A percentile compares a stretch with the other conserved stretches of the same genome.
These are phyloP conservation scores for Ceratobasidium sp. DNA, from an alignment of 1,284 basidiomycete species.

Conservation along the genomic window DNA sequence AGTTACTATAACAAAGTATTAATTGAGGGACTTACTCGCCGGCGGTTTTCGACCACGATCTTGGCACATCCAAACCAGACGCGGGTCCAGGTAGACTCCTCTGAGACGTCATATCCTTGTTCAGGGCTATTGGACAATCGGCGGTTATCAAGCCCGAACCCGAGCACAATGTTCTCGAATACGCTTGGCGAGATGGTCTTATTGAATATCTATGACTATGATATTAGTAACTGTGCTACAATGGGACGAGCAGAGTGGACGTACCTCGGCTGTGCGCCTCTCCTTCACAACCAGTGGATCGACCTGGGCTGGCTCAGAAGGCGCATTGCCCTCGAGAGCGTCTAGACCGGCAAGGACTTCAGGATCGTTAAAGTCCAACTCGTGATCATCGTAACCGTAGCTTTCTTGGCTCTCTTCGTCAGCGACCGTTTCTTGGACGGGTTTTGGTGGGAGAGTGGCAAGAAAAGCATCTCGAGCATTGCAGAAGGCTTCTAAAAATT, in stretches of 20 bases:
- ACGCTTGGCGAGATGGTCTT: slow-evolving; percentile 69
- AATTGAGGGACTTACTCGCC: slow-evolving; percentile 60
- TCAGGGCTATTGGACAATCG: slow-evolving; percentile 53
- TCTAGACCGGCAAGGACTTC: slow-evolving; percentile 68
- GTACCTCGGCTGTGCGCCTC: slow-evolving; percentile 55
- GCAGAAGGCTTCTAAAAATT: slow-evolving; percentile 75
- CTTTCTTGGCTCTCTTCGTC: slow-evolving; percentile 83
- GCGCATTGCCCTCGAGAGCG: slow-evolving; percentile 51
- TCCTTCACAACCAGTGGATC: slow-evolving; percentile 51
- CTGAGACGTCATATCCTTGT: slow-evolving; percentile 53
- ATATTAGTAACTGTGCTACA: background rate
- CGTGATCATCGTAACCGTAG: slow-evolving; percentile 63
- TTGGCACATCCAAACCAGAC: slow-evolving; percentile 84
- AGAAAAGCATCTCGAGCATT: slow-evolving; percentile 68
- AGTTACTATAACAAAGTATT: slow-evolving; percentile 34
- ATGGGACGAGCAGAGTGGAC: background rate
- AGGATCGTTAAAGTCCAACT: slow-evolving; percentile 70
- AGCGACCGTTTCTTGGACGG: slow-evolving; percentile 54
- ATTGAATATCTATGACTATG: slow-evolving; percentile 66
- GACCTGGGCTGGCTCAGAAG: background rate
- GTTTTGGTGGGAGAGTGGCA: slow-evolving; percentile 62
- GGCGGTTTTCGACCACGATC: slow-evolving; percentile 73
- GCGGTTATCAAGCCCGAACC: slow-evolving; percentile 56
- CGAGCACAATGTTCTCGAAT: slow-evolving; percentile 70
- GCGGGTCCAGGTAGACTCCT: slow-evolving; percentile 68